A percentile compares a stretch with the other conserved stretches of the same genome.
These are phyloP conservation scores for Cucurbita moschata DNA, from an alignment of 306 rosid genomes.

Conservation along the genomic window DNA sequence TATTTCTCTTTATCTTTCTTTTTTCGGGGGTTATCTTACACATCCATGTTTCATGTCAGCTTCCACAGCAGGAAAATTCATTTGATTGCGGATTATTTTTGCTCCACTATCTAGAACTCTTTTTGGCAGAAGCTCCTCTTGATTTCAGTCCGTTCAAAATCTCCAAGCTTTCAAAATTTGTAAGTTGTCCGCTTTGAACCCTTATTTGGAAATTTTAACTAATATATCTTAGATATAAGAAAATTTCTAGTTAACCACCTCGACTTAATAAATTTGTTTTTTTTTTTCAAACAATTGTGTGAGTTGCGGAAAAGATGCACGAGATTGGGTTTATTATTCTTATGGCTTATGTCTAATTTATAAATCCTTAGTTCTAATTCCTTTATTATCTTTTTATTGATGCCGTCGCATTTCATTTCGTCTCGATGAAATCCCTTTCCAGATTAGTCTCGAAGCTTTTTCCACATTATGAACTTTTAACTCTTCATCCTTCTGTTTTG, in stretches of 20 bases:
- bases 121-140: conserved; percentile 65
- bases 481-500: neutral
- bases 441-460: neutral
- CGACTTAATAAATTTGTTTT: neutral
- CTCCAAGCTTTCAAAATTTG: conserved; percentile 57
- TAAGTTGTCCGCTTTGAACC: conserved; percentile 33
- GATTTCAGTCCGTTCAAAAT: conserved; percentile 63
- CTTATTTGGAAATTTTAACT: neutral
- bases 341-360: neutral
- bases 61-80: conserved; percentile 91
- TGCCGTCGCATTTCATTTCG: neutral
- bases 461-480: neutral
- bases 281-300: neutral
- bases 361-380: neutral
- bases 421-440: neutral
- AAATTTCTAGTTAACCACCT: neutral
- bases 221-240: neutral
- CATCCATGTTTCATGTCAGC: conserved; percentile 33
- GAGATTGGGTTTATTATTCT: neutral
- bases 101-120: conserved; percentile 89
- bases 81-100: conserved; percentile 85
- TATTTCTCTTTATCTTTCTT: neutral
- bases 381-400: neutral
- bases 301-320: neutral
- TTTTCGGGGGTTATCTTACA: conserved; percentile 4